phyloP scores from a whole-genome alignment of 495 filamentous ascomycete genomes.

The Aspergillus sparsus region DNA sequence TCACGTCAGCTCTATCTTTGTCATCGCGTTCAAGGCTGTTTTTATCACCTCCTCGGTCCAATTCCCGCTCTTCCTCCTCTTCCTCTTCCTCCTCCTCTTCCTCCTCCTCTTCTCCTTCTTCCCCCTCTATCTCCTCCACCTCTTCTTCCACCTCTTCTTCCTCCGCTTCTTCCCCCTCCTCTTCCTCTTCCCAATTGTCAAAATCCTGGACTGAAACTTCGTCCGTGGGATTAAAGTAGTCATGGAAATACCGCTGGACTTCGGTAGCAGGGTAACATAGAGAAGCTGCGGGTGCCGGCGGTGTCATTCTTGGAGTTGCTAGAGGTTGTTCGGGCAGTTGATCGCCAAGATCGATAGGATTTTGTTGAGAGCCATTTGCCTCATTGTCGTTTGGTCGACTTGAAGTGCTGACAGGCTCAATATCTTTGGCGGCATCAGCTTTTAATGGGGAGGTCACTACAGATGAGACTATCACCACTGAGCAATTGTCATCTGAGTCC shows the following conservation, averaged over 20 bases:
- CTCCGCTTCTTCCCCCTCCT: conserved; percentile 11
- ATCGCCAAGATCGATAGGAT: conserved; percentile 20
- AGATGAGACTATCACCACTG: conserved; percentile 25
- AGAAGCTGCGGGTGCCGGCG: conserved; percentile 14
- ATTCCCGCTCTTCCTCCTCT: too few species aligned
- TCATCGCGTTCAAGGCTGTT: too few species aligned
- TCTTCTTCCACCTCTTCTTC: conserved; percentile 11
- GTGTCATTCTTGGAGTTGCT: conserved; percentile 30
- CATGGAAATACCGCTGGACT: conserved; percentile 10
- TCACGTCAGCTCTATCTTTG: not conserved
- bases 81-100: not conserved
- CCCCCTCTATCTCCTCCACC: not conserved
- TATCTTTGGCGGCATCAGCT: conserved; percentile 7
- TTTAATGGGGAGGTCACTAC: conserved; percentile 26
- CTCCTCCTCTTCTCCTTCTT: not conserved
- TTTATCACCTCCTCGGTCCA: too few species aligned
- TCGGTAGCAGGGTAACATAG: conserved; percentile 4
- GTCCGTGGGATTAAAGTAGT: conserved; percentile 6
- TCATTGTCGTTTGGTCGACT: not conserved
- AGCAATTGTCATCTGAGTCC: conserved; percentile 24
- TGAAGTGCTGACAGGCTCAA: not conserved
- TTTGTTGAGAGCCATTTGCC: conserved; percentile 16
- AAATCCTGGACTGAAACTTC: conserved; percentile 9
- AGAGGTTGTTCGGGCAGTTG: conserved; percentile 23
- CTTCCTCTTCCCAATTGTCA: conserved; percentile 15